A percentile compares a stretch with the other conserved stretches of the same genome.
phyloP scores from a whole-genome alignment of 257 asterid genomes.

The Prunella vulgaris region DNA sequence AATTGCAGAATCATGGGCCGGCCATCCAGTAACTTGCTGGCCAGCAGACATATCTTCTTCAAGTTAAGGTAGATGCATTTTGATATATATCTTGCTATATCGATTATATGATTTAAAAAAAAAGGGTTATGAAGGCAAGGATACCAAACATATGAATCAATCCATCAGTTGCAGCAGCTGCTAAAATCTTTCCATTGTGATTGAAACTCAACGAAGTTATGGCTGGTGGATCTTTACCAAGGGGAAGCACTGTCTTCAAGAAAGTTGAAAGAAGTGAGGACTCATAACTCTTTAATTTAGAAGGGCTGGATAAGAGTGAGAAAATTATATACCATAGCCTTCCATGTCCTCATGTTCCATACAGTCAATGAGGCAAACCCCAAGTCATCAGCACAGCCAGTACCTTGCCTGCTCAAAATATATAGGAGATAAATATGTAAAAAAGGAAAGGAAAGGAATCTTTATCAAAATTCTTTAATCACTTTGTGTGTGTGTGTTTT shows the following conservation, averaged over 20 bases:
- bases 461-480: no score
- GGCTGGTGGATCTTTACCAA: slow-evolving; percentile 98
- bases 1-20: slow-evolving; percentile 91
- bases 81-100: no score
- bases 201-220: slow-evolving; percentile 86
- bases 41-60: slow-evolving; percentile 90
- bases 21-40: slow-evolving; percentile 97
- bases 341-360: slow-evolving; percentile 99
- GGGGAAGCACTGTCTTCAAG: slow-evolving; percentile 97
- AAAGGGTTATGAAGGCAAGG: slow-evolving; percentile 29
- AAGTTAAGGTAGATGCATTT: slow-evolving; percentile 40
- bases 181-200: slow-evolving; percentile 97
- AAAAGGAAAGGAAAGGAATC: no score
- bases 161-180: slow-evolving; percentile 97
- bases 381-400: slow-evolving; percentile 48
- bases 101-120: not conserved
- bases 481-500: no score
- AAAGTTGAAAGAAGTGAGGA: slow-evolving; percentile 46
- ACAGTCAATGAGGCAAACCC: slow-evolving; percentile 93
- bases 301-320: slow-evolving; percentile 23
- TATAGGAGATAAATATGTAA: not conserved
- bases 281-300: slow-evolving; percentile 20
- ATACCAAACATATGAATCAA: slow-evolving; percentile 99
- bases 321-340: slow-evolving; percentile 69
- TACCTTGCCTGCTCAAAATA: slow-evolving; percentile 52